Base-by-base conservation (phyloP, 1,284 basidiomycete genomes). In the Puccinia hordei region DNA sequence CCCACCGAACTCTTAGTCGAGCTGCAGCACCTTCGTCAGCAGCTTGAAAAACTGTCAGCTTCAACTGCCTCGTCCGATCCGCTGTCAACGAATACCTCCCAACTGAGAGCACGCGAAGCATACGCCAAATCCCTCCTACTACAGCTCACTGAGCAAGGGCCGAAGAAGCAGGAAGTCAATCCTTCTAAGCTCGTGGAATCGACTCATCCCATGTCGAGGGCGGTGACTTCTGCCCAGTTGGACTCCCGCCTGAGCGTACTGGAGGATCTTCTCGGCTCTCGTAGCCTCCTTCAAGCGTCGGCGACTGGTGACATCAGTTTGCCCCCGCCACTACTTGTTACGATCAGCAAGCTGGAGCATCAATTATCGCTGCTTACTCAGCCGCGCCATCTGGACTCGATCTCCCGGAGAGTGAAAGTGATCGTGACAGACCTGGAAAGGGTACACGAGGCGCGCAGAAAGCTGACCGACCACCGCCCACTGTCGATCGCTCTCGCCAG, bases 361-460 rank as follows among this genome's bases (percentile, higher is more conserved):
- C 93, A 95, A 86, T 88, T 98, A 41, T 90, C 91, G 1, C 88
- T 98, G 19, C 90, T 99, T 73, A 93, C 95, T 0, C 95, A 98
- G 87, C 96, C 97, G 0, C 91, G 95, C 8, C 95, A 99, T 85
- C 91, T 99, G 53, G 96, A 99, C 86, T 92, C 94, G n/a, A 93
- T 98, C 82, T 94, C 94, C 0, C 90, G 95, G 22, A 91, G 96
- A 10, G 90, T 98, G 82, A 99, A 98, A 84, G 88, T 98, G 12
- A 90, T 98, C 22, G 89, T 96, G 10, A 92, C 94, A 0, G 96
- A 99, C 85, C 89, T 99, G 78, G 96, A 98, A 81, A 90, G 95
- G 24, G 90, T 91, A 0, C 91, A 92, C 75, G 89, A 89, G 66
- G 85, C 87, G 0, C 85, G 87, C 12, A 83, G 86, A 6, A 86